phyloP scores from a whole-genome alignment of 2,329 filamentous ascomycete species.

The Colletotrichum karsti region DNA sequence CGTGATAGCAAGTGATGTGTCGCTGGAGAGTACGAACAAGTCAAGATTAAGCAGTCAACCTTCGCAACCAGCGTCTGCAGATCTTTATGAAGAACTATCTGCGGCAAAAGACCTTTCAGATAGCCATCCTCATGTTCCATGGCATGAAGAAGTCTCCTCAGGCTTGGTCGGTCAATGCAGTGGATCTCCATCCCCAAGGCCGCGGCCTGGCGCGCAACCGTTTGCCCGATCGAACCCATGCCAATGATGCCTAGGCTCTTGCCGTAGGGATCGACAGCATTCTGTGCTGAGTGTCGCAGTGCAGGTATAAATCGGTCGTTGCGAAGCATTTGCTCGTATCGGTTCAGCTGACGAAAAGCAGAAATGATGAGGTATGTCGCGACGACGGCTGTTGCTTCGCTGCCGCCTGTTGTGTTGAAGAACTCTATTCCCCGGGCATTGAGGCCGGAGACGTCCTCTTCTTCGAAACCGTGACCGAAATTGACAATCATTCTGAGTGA shows the following conservation, averaged over 20 bases:
- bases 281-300: not conserved
- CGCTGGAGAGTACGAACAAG: conserved; percentile 30
- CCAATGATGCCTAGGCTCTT: conserved; percentile 4
- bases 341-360: not conserved
- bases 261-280: not conserved
- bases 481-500: not conserved
- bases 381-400: conserved; percentile 6
- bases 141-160: not conserved
- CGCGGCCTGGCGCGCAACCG: not conserved
- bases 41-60: conserved; percentile 21
- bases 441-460: not conserved
- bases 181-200: conserved; percentile 6
- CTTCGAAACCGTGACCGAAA: conserved; percentile 1
- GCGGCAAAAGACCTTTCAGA: not conserved
- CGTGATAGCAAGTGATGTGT: conserved; percentile 29
- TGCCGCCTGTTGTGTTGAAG: conserved; percentile 2
- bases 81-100: not conserved
- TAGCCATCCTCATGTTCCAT: not conserved
- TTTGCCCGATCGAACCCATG: conserved; percentile 8
- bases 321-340: conserved; percentile 5
- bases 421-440: not conserved
- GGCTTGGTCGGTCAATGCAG: conserved; percentile 3
- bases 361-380: conserved; percentile 4
- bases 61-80: not conserved
- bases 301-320: not conserved